Base-by-base conservation (phyloP, 176 grass and related monocot genomes). In the Raddia distichophylla region DNA sequence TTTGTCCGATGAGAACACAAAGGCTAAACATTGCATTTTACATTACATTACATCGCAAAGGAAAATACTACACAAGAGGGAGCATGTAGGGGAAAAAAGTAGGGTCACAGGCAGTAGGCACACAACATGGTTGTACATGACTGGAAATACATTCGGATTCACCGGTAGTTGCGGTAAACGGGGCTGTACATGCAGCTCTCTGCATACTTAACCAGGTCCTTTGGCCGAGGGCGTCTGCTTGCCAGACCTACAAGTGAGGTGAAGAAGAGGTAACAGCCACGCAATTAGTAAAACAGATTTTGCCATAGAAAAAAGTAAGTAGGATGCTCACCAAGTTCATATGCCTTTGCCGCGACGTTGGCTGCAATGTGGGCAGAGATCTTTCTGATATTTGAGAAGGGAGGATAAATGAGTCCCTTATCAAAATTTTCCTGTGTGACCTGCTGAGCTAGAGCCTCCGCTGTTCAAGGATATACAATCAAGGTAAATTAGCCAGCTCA, bases 111-210 rank as follows among this genome's bases (percentile, higher is more conserved):
- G 37, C 37, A 40, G 4, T 5, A 40, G 37, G 37, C 37, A 40
- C 37, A 40, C 37, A 40, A 5, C 37, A 1, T 16, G 20, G 72
- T 13, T 81, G 48, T 22, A 78, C 73, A 82, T 51, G 44, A 67
- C 78, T 20, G 44, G 59, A 77, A 73, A 73, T 61, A 6, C 34
- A 33, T 60, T 11, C 7, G 1, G 11, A 69, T 64, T 93, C 64
- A 96, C 44, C 93, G 77, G 45, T 96, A 96, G 82, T 83, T 89
- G 63, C 85, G 87, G 69, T 93, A 96, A 66, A 91, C 12, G 14
- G 93, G 93, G 59, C 78, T 90, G 90, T 93, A 96, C 93, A 96
- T 96, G 79, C 85, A 93, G 83, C 90, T 96, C 87, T 93, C 93
- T 10, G 93, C 93, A 44, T 63, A 90, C 47, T 93, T 93, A 71